These are phyloP conservation scores for Nigrospora osmanthi DNA, from an alignment of 2,329 filamentous ascomycete genomes.

Conservation along the genomic window DNA sequence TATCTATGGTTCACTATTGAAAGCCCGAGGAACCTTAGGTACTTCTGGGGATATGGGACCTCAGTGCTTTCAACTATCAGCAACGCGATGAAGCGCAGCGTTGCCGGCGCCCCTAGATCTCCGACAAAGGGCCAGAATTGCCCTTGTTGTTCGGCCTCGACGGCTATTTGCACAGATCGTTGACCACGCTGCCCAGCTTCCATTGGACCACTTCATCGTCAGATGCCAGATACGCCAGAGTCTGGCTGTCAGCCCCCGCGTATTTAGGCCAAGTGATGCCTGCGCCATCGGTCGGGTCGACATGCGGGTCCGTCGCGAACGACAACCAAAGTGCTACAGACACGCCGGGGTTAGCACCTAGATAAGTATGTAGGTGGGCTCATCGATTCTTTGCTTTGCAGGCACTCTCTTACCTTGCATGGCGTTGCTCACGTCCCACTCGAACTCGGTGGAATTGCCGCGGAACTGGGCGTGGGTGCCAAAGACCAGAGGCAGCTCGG, in stretches of 20 bases:
- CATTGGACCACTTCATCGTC: too few species aligned
- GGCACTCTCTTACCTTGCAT: constrained; percentile 15
- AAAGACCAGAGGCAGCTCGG: constrained; percentile 21
- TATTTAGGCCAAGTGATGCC: constrained; percentile 15
- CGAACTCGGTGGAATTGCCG: constrained; percentile 19
- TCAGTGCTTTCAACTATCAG: too few species aligned
- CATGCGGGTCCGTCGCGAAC: constrained; percentile 11
- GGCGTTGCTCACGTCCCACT: constrained; percentile 15
- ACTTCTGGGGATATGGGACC: too few species aligned
- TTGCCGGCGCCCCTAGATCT: too few species aligned
- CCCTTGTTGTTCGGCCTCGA: too few species aligned
- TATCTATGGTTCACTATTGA: too few species aligned
- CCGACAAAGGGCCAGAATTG: too few species aligned
- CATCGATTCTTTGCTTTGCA: not conserved
- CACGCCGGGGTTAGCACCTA: constrained; percentile 1
- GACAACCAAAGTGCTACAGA: constrained; percentile 13
- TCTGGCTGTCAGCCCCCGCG: not conserved
- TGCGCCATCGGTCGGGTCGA: constrained; percentile 8
- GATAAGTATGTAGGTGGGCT: not conserved
- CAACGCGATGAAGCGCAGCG: too few species aligned
- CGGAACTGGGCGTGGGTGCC: constrained; percentile 19
- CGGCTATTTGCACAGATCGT: too few species aligned
- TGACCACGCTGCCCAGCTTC: too few species aligned
- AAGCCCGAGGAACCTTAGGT: too few species aligned
- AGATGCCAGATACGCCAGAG: too few species aligned